Evolutionary conservation across 805 yeast species (phyloP).

Genomic region (Wickerhamomyces mucosus): DNA sequence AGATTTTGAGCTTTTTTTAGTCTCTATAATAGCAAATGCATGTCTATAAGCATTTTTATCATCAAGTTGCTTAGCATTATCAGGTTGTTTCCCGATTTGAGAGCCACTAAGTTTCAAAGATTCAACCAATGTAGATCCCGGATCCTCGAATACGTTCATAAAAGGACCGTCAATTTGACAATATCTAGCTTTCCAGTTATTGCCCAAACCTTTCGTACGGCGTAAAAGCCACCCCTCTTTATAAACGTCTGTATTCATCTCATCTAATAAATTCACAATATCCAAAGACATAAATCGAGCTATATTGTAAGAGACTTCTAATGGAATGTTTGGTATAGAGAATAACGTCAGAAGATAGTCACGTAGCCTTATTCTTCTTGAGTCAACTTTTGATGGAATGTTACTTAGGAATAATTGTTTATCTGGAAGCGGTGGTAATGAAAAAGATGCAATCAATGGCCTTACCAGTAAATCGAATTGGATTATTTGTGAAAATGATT

Average conservation of each 20-base stretch:
- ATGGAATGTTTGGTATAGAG: constrained; percentile 48
- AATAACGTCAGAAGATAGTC: constrained; percentile 52
- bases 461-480: constrained; percentile 55
- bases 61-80: constrained; percentile 15
- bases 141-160: constrained; percentile 44
- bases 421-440: constrained; percentile 58
- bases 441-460: constrained; percentile 34
- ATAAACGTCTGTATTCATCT: constrained; percentile 37
- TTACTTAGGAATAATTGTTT: constrained; percentile 44
- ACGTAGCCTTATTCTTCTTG: constrained; percentile 44
- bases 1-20: constrained; percentile 23
- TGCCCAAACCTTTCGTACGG: constrained; percentile 54
- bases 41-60: constrained; percentile 35
- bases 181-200: constrained; percentile 60
- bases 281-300: constrained; percentile 63
- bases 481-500: constrained; percentile 49
- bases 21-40: constrained; percentile 48
- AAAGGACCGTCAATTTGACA: constrained; percentile 54
- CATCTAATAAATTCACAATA: constrained; percentile 50
- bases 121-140: constrained; percentile 26
- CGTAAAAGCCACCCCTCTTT: constrained; percentile 61
- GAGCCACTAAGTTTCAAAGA: constrained; percentile 39
- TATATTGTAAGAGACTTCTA: constrained; percentile 37
- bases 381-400: constrained; percentile 57
- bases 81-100: constrained; percentile 45